Evolutionary conservation across 163 green algal genomes (phyloP), one percentile per base, ranked within the genome.

Genomic region (Coccomyxa subellipsoidea): DNA sequence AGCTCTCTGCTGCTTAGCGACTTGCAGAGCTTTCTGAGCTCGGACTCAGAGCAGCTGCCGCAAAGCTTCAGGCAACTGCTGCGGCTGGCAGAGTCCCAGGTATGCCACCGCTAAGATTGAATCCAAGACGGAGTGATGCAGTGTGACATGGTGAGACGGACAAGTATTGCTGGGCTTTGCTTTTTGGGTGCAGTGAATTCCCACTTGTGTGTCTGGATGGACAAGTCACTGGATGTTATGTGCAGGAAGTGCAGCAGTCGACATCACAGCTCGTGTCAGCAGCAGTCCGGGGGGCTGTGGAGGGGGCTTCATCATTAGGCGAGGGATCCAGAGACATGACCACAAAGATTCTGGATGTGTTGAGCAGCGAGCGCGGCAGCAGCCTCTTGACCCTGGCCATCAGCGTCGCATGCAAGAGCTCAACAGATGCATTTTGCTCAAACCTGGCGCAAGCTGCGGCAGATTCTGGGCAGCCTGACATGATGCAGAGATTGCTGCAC

Each of bases 331-430:
- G 47, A 27, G 25, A 75, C 31, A 34, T 39, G 10, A 31, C 94
- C 34, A 88, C 94, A 66, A 90, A 86, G 0, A 36, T 96, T 0
- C 79, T 97, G 10, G 87, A 90, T 23, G 92, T 90, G 12, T 76
- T 95, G 36, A 83, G 94, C 2, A 95, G 89, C 66, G 88, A 95
- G 7, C 87, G 87, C 3, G 93, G 93, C 0, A 87, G 89, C n/a
- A 91, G 80, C 69, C 83, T 96, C 1, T 83, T 97, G 34, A 90
- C 87, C 4, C 87, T 97, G 47, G 92, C 89, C 4, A 87, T 96
- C n/a, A 89, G 90, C 31, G 82, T 94, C 35, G 93, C 90, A 0
- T 91, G 80, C 81, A 47, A 81, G 54, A 38, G 32, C 77, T 69
- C 59, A 47, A 77, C 82, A 78, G 75, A 78, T 35, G 54, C 75